These are phyloP conservation scores for Rhodotorula mucilaginosa DNA, from an alignment of 1,284 basidiomycete genomes.

Conservation along the genomic window DNA sequence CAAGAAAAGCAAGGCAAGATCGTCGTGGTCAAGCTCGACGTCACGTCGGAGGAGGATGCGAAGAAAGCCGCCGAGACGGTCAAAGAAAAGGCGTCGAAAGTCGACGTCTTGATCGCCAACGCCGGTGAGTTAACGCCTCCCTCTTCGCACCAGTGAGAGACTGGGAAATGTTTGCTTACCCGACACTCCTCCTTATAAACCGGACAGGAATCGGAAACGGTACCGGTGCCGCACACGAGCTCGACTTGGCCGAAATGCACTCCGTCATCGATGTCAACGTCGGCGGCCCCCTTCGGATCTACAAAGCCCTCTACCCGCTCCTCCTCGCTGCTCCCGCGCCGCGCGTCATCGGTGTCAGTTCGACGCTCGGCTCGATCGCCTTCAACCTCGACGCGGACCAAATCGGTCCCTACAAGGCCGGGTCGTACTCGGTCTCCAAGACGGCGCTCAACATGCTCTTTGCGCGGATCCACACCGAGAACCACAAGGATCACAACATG, in stretches of 20 bases:
- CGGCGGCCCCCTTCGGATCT: conserved; percentile 22
- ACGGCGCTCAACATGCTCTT: conserved; percentile 6
- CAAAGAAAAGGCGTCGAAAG: conserved; percentile 10
- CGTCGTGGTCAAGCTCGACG: conserved; percentile 24
- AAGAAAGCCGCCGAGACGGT: conserved; percentile 11
- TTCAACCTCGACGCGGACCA: background rate
- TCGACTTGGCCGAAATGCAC: background rate
- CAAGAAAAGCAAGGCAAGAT: background rate
- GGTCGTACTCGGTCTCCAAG: conserved; percentile 7
- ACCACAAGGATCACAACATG: conserved; percentile 1
- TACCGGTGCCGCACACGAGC: background rate
- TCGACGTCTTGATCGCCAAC: conserved; percentile 33
- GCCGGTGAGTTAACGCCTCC: conserved; percentile 11
- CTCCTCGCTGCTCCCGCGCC: conserved; percentile 7
- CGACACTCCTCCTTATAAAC: background rate
- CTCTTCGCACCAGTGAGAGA: background rate
- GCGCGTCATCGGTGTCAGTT: conserved; percentile 23
- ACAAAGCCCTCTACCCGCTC: conserved; percentile 21
- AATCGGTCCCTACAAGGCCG: background rate
- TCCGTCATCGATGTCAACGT: conserved; percentile 22
- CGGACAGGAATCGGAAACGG: conserved; percentile 10
- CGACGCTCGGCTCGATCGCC: conserved; percentile 4
- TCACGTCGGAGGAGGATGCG: conserved; percentile 11
- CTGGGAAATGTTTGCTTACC: no score
- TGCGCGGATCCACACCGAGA: background rate